A percentile compares a stretch with the other conserved stretches of the same genome.
phyloP scores from a whole-genome alignment of 225 moss, liverwort and hornwort genomes.

The Ulota crispa region DNA sequence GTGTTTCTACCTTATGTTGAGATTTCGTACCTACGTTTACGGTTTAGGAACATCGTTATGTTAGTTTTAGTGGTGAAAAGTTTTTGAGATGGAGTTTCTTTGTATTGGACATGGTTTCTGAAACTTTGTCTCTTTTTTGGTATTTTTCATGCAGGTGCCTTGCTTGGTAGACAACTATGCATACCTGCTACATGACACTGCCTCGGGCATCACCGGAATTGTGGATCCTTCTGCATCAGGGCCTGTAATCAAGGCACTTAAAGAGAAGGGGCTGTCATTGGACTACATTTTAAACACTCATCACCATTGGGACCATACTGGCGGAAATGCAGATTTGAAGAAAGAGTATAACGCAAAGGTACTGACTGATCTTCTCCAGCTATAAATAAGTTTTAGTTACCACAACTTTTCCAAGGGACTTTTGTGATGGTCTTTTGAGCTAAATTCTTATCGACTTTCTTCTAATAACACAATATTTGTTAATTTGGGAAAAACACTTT shows the following conservation, averaged over 20 bases:
- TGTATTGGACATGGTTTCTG: no score
- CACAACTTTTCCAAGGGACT: no score
- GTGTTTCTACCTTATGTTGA: no score
- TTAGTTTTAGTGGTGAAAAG: no score
- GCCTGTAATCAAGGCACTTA: slow-evolving; percentile 76
- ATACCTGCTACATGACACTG: slow-evolving; percentile 80
- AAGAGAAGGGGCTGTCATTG: slow-evolving; percentile 61
- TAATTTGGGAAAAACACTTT: no score
- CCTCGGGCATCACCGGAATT: slow-evolving; percentile 74
- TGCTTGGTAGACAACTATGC: slow-evolving; percentile 96
- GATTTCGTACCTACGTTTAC: no score
- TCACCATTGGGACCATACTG: slow-evolving; percentile 97
- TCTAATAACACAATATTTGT: no score
- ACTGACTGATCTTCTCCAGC: neutral
- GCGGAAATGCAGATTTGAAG: slow-evolving; percentile 85
- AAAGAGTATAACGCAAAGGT: slow-evolving; percentile 81
- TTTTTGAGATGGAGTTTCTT: no score
- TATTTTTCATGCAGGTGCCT: slow-evolving; percentile 62
- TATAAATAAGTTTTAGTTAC: neutral
- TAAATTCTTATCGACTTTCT: no score
- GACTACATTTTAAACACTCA: slow-evolving; percentile 91
- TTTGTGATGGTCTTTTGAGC: no score
- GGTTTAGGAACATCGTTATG: no score
- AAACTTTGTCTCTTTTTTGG: no score
- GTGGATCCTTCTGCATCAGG: slow-evolving; percentile 90